These are phyloP conservation scores for Manihot esculenta DNA, from an alignment of 441 rosid species.

Conservation along the genomic window DNA sequence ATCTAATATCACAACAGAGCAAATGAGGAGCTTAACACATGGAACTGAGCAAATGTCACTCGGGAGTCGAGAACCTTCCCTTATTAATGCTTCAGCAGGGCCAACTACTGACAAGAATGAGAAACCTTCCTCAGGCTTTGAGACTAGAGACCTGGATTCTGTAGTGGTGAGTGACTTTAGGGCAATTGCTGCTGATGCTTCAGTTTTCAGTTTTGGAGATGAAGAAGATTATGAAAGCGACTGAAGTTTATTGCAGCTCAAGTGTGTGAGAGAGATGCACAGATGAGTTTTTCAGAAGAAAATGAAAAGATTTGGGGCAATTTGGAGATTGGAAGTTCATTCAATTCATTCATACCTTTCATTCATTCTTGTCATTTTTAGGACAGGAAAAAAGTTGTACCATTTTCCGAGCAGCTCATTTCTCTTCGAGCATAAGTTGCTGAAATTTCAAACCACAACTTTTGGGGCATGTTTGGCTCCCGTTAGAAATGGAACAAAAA, in stretches of 20 bases:
- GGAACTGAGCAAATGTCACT: conserved; percentile 33
- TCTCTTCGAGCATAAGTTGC: background rate
- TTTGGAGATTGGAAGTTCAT: background rate
- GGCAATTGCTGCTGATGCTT: conserved; percentile 72
- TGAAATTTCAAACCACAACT: too few species aligned
- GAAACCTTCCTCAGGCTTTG: conserved; percentile 25
- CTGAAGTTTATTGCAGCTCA: conserved; percentile 14
- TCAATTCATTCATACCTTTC: conserved; percentile 7
- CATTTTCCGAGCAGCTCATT: background rate
- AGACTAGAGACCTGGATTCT: background rate
- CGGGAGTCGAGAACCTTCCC: conserved; percentile 19
- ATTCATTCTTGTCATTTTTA: background rate
- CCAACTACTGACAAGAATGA: conserved; percentile 1
- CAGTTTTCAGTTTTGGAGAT: conserved; percentile 66
- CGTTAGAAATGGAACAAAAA: too few species aligned
- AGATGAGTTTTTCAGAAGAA: background rate
- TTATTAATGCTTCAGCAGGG: conserved; percentile 21
- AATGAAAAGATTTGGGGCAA: background rate
- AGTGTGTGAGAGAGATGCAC: background rate
- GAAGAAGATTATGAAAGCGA: conserved; percentile 66
- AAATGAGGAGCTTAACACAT: conserved; percentile 28
- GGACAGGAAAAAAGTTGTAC: background rate
- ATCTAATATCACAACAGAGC: conserved; percentile 21
- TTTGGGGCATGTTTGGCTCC: too few species aligned
- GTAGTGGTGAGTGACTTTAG: conserved; percentile 47